Conservation (phyloP, 345 rosid genomes). For the Citrus hindsii region DNA sequence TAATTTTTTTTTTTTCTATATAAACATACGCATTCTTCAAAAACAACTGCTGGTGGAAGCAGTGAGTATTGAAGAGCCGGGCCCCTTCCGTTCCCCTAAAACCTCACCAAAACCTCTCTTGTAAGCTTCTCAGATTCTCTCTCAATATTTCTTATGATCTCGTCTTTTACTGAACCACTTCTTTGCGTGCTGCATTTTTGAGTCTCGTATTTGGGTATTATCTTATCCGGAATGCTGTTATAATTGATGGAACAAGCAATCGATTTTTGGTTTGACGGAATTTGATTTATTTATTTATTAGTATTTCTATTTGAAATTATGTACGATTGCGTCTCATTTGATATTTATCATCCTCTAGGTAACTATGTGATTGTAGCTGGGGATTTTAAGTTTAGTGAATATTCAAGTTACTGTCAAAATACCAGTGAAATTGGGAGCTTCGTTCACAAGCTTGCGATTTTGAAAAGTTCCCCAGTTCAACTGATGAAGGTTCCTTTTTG, state of each 20-base stretch:
- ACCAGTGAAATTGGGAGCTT: not conserved
- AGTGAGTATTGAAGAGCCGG: not conserved
- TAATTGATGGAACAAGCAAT: not conserved
- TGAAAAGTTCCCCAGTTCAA: not conserved
- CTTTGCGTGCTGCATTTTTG: not conserved
- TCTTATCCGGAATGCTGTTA: not conserved
- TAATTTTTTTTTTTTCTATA: not conserved
- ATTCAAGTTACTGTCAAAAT: not conserved
- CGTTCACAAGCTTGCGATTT: not conserved
- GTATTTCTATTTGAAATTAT: too few species aligned
- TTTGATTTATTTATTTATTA: not conserved
- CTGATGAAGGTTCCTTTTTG: not conserved
- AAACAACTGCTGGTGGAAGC: not conserved
- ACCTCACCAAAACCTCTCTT: not conserved
- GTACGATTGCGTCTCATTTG: not conserved
- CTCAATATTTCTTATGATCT: not conserved
- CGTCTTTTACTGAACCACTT: not conserved
- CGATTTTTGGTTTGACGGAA: not conserved
- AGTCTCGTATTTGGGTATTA: not conserved
- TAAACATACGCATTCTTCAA: not conserved
- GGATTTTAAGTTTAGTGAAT: not conserved
- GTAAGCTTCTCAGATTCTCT: conserved; percentile 3
- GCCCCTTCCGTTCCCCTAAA: not conserved
- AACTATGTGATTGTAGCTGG: not conserved
- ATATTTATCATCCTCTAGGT: not conserved